phyloP scores from a whole-genome alignment of 1,139 yeast species.

The Blastobotrys ciferrii region DNA sequence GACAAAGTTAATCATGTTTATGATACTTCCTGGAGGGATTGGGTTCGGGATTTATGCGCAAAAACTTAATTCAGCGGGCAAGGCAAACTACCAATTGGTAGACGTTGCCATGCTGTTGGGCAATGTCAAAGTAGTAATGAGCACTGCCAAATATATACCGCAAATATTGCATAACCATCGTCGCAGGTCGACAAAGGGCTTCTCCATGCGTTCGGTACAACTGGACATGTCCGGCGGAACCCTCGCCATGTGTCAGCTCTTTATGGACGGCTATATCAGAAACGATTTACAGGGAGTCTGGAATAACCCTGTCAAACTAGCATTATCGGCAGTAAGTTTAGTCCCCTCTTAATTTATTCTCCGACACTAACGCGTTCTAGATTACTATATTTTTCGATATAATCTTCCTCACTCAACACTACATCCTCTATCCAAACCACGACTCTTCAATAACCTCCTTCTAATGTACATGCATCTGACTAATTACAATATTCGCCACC shows the following conservation, averaged over 20 bases:
- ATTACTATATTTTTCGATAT: slow-evolving; percentile 1
- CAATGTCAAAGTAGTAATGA: slow-evolving; percentile 53
- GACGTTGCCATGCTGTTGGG: slow-evolving; percentile 47
- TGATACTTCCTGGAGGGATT: slow-evolving; percentile 22
- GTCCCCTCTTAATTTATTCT: background rate
- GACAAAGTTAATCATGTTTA: slow-evolving; percentile 23
- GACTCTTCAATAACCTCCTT: too few relatives aligned
- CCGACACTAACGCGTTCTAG: background rate
- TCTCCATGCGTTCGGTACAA: slow-evolving; percentile 48
- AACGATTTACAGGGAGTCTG: slow-evolving; percentile 34
- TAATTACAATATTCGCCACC: background rate
- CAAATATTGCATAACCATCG: slow-evolving; percentile 54
- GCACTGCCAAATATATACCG: slow-evolving; percentile 59
- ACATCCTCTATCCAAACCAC: background rate
- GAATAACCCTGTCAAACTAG: slow-evolving; percentile 38
- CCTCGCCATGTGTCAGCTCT: slow-evolving; percentile 49
- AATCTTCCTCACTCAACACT: slow-evolving; percentile 2
- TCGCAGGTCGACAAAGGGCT: slow-evolving; percentile 57
- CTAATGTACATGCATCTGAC: too few relatives aligned
- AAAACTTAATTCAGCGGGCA: slow-evolving; percentile 21
- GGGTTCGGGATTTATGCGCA: slow-evolving; percentile 27
- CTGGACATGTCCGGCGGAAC: slow-evolving; percentile 57
- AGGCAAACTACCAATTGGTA: slow-evolving; percentile 30
- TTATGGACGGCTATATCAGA: slow-evolving; percentile 38
- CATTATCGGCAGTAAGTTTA: slow-evolving; percentile 19